These are phyloP conservation scores for Polysphondylium violaceum DNA, from an alignment of 78 protist species.

Conservation along the genomic window DNA sequence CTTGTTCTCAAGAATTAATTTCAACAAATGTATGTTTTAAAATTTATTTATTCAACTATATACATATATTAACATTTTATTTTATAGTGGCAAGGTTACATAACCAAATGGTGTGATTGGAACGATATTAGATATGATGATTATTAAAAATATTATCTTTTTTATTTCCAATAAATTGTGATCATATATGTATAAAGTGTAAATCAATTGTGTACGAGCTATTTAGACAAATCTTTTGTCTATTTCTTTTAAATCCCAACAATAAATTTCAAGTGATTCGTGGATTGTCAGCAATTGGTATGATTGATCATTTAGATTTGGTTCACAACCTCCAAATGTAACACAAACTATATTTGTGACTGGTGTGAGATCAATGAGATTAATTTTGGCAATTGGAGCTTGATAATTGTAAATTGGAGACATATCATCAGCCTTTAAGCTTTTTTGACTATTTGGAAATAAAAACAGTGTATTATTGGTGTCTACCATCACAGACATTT, in stretches of 20 bases:
- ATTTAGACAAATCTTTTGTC: neutral
- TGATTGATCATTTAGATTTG: conserved; percentile 8
- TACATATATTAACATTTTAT: neutral
- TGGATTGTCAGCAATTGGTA: conserved; percentile 33
- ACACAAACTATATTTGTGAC: neutral
- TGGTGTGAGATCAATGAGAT: conserved; percentile 15
- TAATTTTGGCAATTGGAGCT: conserved; percentile 13
- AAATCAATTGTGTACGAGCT: neutral
- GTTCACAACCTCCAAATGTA: conserved; percentile 60
- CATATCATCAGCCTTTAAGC: too few relatives aligned
- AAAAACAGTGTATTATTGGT: too few relatives aligned
- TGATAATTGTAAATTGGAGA: too few relatives aligned
- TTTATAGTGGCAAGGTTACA: conserved; percentile 17
- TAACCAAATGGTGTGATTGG: conserved; percentile 23
- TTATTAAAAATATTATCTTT: neutral
- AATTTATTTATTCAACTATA: conserved; percentile 2
- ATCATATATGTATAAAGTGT: too few relatives aligned
- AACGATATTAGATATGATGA: conserved; percentile 7
- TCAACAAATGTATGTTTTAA: conserved; percentile 14
- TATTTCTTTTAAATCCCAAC: conserved; percentile 27
- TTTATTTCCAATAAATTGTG: neutral
- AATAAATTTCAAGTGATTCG: conserved; percentile 6
- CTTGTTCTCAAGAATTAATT: conserved; percentile 17
- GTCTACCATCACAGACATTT: too few relatives aligned
- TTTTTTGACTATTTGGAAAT: too few relatives aligned